phyloP scores from a whole-genome alignment of 352 stramenopile genomes.

The Phytophthora cactorum region DNA sequence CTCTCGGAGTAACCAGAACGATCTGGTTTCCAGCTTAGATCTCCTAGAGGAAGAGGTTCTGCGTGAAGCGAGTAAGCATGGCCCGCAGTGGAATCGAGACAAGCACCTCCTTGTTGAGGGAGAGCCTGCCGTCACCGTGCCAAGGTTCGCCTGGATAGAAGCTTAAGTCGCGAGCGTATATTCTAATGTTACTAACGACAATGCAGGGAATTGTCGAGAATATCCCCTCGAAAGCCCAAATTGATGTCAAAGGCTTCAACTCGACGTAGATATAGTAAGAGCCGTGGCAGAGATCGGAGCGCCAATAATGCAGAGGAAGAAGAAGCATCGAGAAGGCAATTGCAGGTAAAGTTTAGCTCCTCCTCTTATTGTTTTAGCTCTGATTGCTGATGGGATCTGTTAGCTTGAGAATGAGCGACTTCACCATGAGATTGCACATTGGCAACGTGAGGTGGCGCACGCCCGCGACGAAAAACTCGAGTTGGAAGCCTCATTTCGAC shows the following conservation, averaged over 20 bases:
- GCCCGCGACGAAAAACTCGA: slow-evolving; percentile 48
- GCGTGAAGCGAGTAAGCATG: slow-evolving; percentile 15
- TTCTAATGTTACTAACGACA: neutral
- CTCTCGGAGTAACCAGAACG: slow-evolving; percentile 23
- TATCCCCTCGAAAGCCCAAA: slow-evolving; percentile 29
- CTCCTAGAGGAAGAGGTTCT: slow-evolving; percentile 32
- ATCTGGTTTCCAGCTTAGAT: slow-evolving; percentile 29
- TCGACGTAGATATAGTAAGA: slow-evolving; percentile 12
- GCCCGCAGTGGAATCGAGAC: slow-evolving; percentile 10
- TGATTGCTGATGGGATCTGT: neutral
- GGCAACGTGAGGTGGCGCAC: slow-evolving; percentile 50
- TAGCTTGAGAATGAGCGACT: slow-evolving; percentile 35
- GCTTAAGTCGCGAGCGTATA: neutral
- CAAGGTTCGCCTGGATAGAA: slow-evolving; percentile 15
- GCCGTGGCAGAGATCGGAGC: slow-evolving; percentile 10
- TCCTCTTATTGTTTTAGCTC: neutral
- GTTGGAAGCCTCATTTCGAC: slow-evolving; percentile 53
- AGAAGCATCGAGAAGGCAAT: slow-evolving; percentile 10
- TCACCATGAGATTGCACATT: slow-evolving; percentile 31
- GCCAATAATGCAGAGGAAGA: slow-evolving; percentile 43
- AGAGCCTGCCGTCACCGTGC: slow-evolving; percentile 28
- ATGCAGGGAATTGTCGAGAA: slow-evolving; percentile 28
- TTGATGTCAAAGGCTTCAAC: slow-evolving; percentile 6
- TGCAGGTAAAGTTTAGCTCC: slow-evolving; percentile 25
- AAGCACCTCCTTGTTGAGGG: slow-evolving; percentile 38